Conservation (phyloP, 1,139 yeast genomes). For the Zygoascus sp. region DNA sequence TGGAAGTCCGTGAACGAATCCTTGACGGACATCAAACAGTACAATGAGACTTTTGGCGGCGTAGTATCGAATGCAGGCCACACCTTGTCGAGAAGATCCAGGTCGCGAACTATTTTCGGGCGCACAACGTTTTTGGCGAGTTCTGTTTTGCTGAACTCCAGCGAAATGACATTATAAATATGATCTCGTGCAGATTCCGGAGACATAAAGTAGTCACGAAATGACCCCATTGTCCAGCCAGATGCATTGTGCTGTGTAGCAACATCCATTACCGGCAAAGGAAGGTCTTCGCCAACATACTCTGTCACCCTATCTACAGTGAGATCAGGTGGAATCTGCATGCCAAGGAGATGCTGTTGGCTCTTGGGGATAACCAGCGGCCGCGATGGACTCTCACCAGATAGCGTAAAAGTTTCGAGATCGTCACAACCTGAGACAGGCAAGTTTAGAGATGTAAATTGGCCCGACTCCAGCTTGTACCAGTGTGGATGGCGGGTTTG, state of each 20-base stretch:
- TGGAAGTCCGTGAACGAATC: constrained; percentile 87
- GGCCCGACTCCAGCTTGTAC: neutral
- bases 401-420: no score
- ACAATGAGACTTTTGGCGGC: constrained; percentile 67
- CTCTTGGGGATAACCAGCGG: constrained; percentile 40
- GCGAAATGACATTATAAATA: constrained; percentile 72
- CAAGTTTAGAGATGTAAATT: constrained; percentile 15
- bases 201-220: constrained; percentile 69
- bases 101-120: constrained; percentile 60
- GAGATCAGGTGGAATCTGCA: constrained; percentile 43
- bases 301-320: constrained; percentile 56
- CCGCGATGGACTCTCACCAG: constrained; percentile 32
- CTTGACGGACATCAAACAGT: constrained; percentile 79
- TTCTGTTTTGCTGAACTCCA: constrained; percentile 63
- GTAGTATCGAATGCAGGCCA: constrained; percentile 45
- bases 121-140: constrained; percentile 51
- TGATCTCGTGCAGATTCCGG: constrained; percentile 51
- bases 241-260: constrained; percentile 60
- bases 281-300: constrained; percentile 57
- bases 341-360: constrained; percentile 36
- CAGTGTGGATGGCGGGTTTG: neutral
- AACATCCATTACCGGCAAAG: constrained; percentile 86
- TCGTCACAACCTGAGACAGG: constrained; percentile 14
- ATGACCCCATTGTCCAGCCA: constrained; percentile 66
- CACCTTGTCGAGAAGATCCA: constrained; percentile 66